These are phyloP conservation scores for Knoxdaviesia proteae DNA, from an alignment of 2,329 filamentous ascomycete genomes.

Conservation along the genomic window DNA sequence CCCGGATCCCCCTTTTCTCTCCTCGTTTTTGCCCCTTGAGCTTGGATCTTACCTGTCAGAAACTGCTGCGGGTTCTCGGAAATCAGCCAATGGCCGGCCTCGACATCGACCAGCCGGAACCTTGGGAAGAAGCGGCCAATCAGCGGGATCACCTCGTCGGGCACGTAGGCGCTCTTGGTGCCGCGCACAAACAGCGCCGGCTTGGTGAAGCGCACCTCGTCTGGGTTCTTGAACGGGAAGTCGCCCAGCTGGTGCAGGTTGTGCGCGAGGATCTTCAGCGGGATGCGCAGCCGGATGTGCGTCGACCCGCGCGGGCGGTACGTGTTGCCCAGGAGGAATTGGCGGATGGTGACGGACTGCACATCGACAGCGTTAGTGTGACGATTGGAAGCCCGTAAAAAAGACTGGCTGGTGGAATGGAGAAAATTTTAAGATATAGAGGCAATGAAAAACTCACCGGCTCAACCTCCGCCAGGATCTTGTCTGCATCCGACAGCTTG, in stretches of 20 bases:
- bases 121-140: conserved; percentile 67
- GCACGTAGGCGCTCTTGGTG: conserved; percentile 56
- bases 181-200: conserved; percentile 66
- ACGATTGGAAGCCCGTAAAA: background rate
- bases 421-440: background rate
- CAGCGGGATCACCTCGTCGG: conserved; percentile 59
- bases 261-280: conserved; percentile 46
- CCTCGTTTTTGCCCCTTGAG: background rate
- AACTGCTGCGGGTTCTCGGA: conserved; percentile 74
- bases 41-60: background rate
- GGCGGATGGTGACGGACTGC: conserved; percentile 53
- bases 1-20: background rate
- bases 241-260: conserved; percentile 60
- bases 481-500: conserved; percentile 58
- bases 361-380: background rate
- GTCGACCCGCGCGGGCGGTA: conserved; percentile 29
- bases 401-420: conserved; percentile 1
- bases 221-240: conserved; percentile 66
- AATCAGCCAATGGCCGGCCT: conserved; percentile 73
- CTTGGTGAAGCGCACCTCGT: conserved; percentile 47
- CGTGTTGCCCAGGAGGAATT: conserved; percentile 82
- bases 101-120: conserved; percentile 53
- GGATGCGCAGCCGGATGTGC: conserved; percentile 56
- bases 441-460: conserved; percentile 19
- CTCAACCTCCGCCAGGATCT: conserved; percentile 57